Conservation (phyloP, 2,329 filamentous ascomycete genomes). For the Alternaria arborescens region DNA sequence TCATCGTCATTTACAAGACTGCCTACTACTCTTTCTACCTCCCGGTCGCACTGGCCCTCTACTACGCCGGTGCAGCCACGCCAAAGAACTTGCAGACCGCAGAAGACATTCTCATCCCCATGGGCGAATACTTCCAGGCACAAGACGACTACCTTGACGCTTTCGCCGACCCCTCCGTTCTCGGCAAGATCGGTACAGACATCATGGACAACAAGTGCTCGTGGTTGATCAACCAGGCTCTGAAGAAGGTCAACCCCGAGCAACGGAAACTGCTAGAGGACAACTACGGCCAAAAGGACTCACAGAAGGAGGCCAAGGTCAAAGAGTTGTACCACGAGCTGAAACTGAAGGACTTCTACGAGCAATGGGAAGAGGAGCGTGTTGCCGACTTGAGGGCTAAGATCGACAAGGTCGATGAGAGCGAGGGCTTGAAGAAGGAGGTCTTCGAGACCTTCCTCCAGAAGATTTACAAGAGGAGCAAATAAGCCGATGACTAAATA, state of each 20-base stretch:
- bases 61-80: constrained; percentile 85
- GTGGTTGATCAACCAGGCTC: constrained; percentile 95
- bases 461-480: constrained; percentile 99
- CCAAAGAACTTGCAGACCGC: constrained; percentile 88
- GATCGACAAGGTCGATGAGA: constrained; percentile 85
- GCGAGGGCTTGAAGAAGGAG: constrained; percentile 84
- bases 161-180: constrained; percentile 88
- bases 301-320: constrained; percentile 79
- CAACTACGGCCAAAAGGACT: constrained; percentile 94
- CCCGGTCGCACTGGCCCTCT: constrained; percentile 87
- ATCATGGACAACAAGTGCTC: constrained; percentile 99
- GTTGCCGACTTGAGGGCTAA: constrained; percentile 78
- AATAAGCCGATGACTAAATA: constrained; percentile 62
- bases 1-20: constrained; percentile 99
- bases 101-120: constrained; percentile 90
- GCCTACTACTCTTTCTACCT: constrained; percentile 99
- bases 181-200: constrained; percentile 98
- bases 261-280: constrained; percentile 88
- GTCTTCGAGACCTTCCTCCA: constrained; percentile 88
- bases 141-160: constrained; percentile 99
- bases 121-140: constrained; percentile 99
- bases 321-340: constrained; percentile 91
- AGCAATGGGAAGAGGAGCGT: constrained; percentile 87
- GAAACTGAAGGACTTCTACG: constrained; percentile 81
- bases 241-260: constrained; percentile 79